Evolutionary conservation across 352 stramenopile species (phyloP).

Genomic region (Globisporangium solare): DNA sequence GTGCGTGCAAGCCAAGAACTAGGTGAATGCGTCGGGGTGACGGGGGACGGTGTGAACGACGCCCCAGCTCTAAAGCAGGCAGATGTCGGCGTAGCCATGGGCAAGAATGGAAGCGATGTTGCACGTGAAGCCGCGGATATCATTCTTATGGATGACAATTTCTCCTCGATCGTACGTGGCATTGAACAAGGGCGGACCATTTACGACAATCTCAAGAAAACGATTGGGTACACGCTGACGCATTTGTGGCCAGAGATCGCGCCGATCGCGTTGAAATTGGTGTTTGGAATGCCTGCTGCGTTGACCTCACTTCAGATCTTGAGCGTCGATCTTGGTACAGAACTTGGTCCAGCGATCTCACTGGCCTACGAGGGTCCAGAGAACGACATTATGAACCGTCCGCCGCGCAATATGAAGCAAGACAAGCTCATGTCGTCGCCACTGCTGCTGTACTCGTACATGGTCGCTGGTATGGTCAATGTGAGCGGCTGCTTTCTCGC

Average conservation of each 20-base stretch:
- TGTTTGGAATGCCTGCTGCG: slow-evolving; percentile 72
- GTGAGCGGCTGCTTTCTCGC: slow-evolving; percentile 35
- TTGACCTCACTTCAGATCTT: slow-evolving; percentile 88
- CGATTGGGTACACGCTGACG: slow-evolving; percentile 88
- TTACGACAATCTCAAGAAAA: slow-evolving; percentile 78
- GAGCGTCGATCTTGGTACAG: slow-evolving; percentile 84
- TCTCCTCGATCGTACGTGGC: slow-evolving; percentile 89
- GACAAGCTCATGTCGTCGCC: slow-evolving; percentile 77
- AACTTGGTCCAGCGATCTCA: slow-evolving; percentile 87
- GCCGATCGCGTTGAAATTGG: slow-evolving; percentile 60
- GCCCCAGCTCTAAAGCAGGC: slow-evolving; percentile 64
- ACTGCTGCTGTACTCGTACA: slow-evolving; percentile 82
- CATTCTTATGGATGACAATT: slow-evolving; percentile 95
- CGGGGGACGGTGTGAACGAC: slow-evolving; percentile 75
- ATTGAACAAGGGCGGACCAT: slow-evolving; percentile 33
- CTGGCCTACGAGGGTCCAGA: slow-evolving; percentile 82
- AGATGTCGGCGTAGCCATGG: slow-evolving; percentile 97
- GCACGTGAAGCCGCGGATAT: slow-evolving; percentile 93
- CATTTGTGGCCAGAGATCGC: slow-evolving; percentile 82
- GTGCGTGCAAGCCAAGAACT: slow-evolving; percentile 40
- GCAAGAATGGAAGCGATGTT: slow-evolving; percentile 92
- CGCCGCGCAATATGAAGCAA: slow-evolving; percentile 55
- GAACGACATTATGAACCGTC: slow-evolving; percentile 72
- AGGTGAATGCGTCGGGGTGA: slow-evolving; percentile 50
- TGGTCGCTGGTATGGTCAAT: slow-evolving; percentile 81